A percentile compares a stretch with the other conserved stretches of the same genome.
Conservation (phyloP, 2,329 filamentous ascomycete genomes). For the Grosmannia clavigera region DNA sequence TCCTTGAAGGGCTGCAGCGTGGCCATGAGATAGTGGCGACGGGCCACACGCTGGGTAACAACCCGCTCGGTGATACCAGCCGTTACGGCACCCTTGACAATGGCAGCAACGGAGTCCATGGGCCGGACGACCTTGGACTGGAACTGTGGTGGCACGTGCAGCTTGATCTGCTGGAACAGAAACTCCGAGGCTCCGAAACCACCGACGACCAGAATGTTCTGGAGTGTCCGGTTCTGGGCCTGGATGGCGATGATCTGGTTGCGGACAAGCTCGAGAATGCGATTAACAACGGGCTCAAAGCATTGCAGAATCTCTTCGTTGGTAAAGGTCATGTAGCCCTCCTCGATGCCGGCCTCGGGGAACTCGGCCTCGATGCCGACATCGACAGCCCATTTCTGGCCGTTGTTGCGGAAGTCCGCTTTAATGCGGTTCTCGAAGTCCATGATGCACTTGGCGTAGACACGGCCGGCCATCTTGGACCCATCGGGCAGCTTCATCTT, state of each 20-base stretch:
- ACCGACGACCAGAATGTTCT: slow-evolving; percentile 95
- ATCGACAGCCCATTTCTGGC: slow-evolving; percentile 97
- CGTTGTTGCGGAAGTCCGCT: slow-evolving; percentile 97
- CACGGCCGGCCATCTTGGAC: slow-evolving; percentile 92
- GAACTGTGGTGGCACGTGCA: slow-evolving; percentile 95
- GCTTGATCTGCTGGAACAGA: slow-evolving; percentile 98
- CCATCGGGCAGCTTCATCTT: slow-evolving; percentile 99
- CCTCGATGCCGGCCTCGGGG: slow-evolving; percentile 93
- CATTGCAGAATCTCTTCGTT: slow-evolving; percentile 98
- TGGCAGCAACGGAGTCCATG: slow-evolving; percentile 97
- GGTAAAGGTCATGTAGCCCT: slow-evolving; percentile 99
- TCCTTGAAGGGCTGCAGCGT: slow-evolving; percentile 98
- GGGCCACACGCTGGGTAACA: slow-evolving; percentile 90
- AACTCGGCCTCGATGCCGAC: slow-evolving; percentile 98
- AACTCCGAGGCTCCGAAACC: slow-evolving; percentile 98
- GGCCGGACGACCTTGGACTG: slow-evolving; percentile 95
- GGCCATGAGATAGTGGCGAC: slow-evolving; percentile 97
- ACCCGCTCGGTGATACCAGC: slow-evolving; percentile 96
- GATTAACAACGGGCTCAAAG: slow-evolving; percentile 96
- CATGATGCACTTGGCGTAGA: slow-evolving; percentile 99
- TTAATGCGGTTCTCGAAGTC: slow-evolving; percentile 99
- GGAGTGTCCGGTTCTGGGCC: slow-evolving; percentile 83
- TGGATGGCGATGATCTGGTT: slow-evolving; percentile 99
- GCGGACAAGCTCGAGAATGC: slow-evolving; percentile 87
- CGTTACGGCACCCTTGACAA: slow-evolving; percentile 96